Base-by-base conservation (phyloP, 2,329 filamentous ascomycete genomes). In the Fusarium udum region DNA sequence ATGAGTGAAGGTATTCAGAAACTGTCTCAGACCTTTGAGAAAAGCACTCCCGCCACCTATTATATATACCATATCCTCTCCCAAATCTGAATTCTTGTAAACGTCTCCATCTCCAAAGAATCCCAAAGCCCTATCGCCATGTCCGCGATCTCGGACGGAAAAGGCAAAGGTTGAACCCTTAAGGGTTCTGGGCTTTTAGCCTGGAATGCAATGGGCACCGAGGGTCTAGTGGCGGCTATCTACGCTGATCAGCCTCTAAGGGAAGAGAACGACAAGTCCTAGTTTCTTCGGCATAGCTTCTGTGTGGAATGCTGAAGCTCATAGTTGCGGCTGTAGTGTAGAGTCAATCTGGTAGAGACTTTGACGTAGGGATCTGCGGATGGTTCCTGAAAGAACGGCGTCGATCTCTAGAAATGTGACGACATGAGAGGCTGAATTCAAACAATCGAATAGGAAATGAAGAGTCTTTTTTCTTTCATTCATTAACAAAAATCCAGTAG, bases 201-300 rank as follows among this genome's bases (percentile, higher is more conserved):
- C n/a, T 67, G 67, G 67, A 70, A 69, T 70, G 66, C 59, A 69
- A 65, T 66, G 59, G 59, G 56, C 42, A 45, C 18, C 13, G 49
- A 62, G 40, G 48, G 48, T 43, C 65, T 69, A 52, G 66, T 69
- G 67, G 65, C 59, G 67, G 42, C 56, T 40, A 16, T 62, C 32
- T 43, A 43, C 43, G n/a, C 22, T 55, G 51, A 59, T 69, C 51
- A 57, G 40, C 18, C 40, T 24, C 32, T 28, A 14, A 7, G 34
- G 28, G 24, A 8, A n/a, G 20, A 43, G 12, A 8, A 26, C 15
- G 12, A 5, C 31, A 36, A 4, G 34, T n/a, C 34, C 49, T 69
- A 69, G 36, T 52, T 40, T 20, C 26, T 37, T 46, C 18, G 14
- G 52, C 31, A 65, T 53, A 43, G 51, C 24, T 28, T 45, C 49